These are phyloP conservation scores for Aphanomyces cochlioides DNA, from an alignment of 352 stramenopile genomes.

Conservation along the genomic window DNA sequence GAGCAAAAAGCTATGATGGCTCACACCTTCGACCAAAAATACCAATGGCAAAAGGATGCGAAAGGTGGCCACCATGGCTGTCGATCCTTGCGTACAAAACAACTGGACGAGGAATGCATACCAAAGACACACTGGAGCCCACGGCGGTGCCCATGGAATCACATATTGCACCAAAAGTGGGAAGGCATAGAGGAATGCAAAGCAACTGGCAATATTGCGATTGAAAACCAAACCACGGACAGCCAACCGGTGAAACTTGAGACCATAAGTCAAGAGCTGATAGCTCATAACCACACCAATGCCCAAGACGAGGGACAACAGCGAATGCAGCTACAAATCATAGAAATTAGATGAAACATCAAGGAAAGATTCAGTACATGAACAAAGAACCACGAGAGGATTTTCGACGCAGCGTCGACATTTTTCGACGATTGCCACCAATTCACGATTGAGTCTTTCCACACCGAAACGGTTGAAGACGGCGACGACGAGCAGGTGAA, in stretches of 20 bases:
- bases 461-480: not conserved
- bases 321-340: slow-evolving; percentile 55
- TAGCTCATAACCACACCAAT: slow-evolving; percentile 63
- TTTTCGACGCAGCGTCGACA: not conserved
- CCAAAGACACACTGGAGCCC: slow-evolving; percentile 85
- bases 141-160: slow-evolving; percentile 83
- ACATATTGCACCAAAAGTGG: slow-evolving; percentile 84
- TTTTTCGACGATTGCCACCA: not conserved
- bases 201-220: slow-evolving; percentile 83
- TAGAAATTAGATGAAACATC: not conserved
- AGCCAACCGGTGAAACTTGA: slow-evolving; percentile 74
- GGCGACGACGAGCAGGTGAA: not conserved
- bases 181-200: slow-evolving; percentile 84
- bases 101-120: slow-evolving; percentile 87
- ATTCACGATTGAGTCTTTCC: slow-evolving; percentile 1
- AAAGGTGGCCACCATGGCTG: slow-evolving; percentile 83
- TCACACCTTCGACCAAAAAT: slow-evolving; percentile 84
- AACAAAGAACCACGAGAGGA: slow-evolving; percentile 5
- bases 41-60: slow-evolving; percentile 78
- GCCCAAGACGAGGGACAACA: slow-evolving; percentile 62
- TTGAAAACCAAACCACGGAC: slow-evolving; percentile 80
- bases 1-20: slow-evolving; percentile 85
- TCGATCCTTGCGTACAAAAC: slow-evolving; percentile 77
- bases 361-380: not conserved
- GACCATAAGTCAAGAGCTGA: slow-evolving; percentile 69